Conservation (phyloP, 192 early-diverging fungal species). For the Funneliformis geosporum region DNA sequence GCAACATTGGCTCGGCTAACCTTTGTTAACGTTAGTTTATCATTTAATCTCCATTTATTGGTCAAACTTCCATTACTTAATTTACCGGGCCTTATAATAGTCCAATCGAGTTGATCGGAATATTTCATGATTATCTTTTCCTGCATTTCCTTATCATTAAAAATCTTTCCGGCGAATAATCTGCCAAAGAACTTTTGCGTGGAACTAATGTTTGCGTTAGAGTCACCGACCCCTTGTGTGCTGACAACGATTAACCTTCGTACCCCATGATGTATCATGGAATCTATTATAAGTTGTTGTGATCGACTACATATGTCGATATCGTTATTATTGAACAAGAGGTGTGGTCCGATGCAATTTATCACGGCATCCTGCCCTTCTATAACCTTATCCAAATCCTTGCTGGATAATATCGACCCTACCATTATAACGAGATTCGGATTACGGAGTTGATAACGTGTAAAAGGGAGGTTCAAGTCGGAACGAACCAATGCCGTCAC, state of each 20-base stretch:
- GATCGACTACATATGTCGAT: background rate
- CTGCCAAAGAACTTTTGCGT: conserved; percentile 33
- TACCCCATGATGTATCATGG: conserved; percentile 31
- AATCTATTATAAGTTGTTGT: background rate
- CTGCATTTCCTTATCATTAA: conserved; percentile 43
- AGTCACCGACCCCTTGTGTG: background rate
- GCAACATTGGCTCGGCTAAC: conserved; percentile 42
- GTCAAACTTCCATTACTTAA: conserved; percentile 41
- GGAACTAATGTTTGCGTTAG: background rate
- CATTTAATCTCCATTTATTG: conserved; percentile 33
- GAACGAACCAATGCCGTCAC: conserved; percentile 44
- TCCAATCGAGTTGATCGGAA: conserved; percentile 40
- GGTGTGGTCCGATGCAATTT: conserved; percentile 41
- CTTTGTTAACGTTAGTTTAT: conserved; percentile 29
- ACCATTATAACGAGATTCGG: conserved; percentile 43
- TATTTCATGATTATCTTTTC: conserved; percentile 44
- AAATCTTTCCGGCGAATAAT: conserved; percentile 35
- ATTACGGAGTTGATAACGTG: conserved; percentile 39
- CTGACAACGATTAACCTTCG: conserved; percentile 38
- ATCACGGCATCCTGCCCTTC: conserved; percentile 47
- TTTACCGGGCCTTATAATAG: conserved; percentile 43
- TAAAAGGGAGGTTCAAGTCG: conserved; percentile 36
- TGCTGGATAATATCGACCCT: conserved; percentile 38
- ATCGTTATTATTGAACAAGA: background rate
- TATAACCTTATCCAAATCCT: conserved; percentile 41